Conservation (phyloP, 164 flowering plant genomes). For the Warburgia ugandensis region DNA sequence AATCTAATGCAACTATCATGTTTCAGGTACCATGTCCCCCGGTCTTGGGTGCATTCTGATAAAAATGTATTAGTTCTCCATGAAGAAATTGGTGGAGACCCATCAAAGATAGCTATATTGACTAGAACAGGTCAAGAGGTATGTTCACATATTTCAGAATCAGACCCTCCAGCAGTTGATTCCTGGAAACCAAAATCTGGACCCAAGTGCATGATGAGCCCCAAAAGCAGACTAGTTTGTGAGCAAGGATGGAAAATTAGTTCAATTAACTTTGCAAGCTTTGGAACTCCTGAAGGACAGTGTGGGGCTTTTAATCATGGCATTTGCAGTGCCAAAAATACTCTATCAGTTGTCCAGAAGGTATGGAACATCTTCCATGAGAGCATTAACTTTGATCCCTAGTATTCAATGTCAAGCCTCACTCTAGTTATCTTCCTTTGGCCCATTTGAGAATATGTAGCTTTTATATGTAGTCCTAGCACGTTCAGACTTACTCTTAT, state of each 20-base stretch:
- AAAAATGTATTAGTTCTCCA: conserved; percentile 47
- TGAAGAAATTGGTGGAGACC: conserved; percentile 67
- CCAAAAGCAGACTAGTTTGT: conserved; percentile 39
- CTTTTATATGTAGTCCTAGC: too few species aligned
- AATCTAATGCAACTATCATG: background rate
- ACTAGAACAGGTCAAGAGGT: conserved; percentile 32
- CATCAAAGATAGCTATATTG: conserved; percentile 37
- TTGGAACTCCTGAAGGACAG: conserved; percentile 46
- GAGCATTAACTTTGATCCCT: too few species aligned
- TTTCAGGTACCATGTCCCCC: conserved; percentile 61
- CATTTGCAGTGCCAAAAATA: conserved; percentile 30
- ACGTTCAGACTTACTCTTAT: too few species aligned
- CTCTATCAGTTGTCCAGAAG: too few species aligned
- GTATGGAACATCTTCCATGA: too few species aligned
- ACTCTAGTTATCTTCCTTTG: too few species aligned
- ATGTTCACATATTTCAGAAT: conserved; percentile 40
- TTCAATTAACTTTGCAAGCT: conserved; percentile 49
- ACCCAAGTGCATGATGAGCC: conserved; percentile 12
- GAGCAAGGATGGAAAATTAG: conserved; percentile 38
- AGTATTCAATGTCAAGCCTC: too few species aligned
- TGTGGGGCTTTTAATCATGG: conserved; percentile 44
- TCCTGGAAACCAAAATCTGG: conserved; percentile 27
- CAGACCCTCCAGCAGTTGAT: conserved; percentile 41
- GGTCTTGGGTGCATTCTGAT: conserved; percentile 50
- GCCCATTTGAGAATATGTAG: too few species aligned